Percentiles rank a stretch among this genome's conserved stretches.
Conservation (phyloP, 2,329 filamentous ascomycete species). For the Gaeumannomyces tritici region DNA sequence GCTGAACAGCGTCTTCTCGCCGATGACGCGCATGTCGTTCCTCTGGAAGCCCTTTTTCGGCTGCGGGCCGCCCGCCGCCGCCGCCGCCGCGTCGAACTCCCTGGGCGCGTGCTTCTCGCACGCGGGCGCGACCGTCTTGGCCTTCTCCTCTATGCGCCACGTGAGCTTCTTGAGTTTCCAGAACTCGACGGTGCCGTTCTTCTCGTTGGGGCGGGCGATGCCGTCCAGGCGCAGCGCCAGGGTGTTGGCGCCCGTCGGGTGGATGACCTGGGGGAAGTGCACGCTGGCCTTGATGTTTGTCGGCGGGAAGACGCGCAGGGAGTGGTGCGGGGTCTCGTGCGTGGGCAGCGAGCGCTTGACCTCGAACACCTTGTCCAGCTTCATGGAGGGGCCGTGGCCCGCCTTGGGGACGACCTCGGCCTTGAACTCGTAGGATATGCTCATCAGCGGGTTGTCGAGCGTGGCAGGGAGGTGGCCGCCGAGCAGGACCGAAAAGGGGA, state of each 20-base stretch:
- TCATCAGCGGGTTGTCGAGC: conserved; percentile 62
- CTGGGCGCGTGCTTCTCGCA: conserved; percentile 66
- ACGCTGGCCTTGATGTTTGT: conserved; percentile 87
- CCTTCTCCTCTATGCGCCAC: conserved; percentile 86
- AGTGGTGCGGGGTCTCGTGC: conserved; percentile 74
- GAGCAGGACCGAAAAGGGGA: conserved; percentile 83
- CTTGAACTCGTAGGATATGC: conserved; percentile 70
- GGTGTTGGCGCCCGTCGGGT: conserved; percentile 75
- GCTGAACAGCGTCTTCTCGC: conserved; percentile 68
- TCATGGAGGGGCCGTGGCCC: conserved; percentile 39
- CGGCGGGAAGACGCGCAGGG: conserved; percentile 88
- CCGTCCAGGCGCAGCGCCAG: conserved; percentile 77
- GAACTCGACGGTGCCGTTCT: conserved; percentile 61
- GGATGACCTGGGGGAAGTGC: conserved; percentile 71
- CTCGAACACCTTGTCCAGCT: conserved; percentile 57
- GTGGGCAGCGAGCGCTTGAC: conserved; percentile 69
- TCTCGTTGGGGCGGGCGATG: conserved; percentile 61
- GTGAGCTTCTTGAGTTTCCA: conserved; percentile 89
- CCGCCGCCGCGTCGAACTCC: conserved; percentile 27
- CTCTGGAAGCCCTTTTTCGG: conserved; percentile 60
- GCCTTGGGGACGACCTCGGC: conserved; percentile 54
- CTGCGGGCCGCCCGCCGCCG: conserved; percentile 15
- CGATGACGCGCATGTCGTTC: conserved; percentile 67
- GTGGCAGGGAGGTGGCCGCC: conserved; percentile 78
- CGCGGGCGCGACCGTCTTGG: conserved; percentile 68